These are phyloP conservation scores for Rutstroemia sp. DNA, from an alignment of 2,329 filamentous ascomycete genomes.

Conservation along the genomic window DNA sequence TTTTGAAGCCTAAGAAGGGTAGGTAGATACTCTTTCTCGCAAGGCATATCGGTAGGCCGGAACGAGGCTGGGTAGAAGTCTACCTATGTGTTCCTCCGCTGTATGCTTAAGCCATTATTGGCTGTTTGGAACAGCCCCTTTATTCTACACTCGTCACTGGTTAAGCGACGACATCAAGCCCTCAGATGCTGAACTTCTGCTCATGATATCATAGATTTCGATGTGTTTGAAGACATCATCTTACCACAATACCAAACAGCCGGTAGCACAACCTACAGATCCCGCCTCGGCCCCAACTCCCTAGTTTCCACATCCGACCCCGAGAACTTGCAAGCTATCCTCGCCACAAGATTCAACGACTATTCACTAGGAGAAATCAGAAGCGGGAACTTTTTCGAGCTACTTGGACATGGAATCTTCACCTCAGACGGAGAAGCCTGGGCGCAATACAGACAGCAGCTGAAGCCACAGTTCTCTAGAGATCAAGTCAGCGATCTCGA, in stretches of 20 bases:
- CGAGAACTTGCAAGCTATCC: conserved; percentile 28
- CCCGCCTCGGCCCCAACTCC: conserved; percentile 20
- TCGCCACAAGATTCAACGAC: conserved; percentile 30
- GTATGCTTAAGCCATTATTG: too few relatives aligned
- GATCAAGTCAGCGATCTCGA: conserved; percentile 30
- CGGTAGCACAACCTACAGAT: conserved; percentile 13
- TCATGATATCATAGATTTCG: conserved; percentile 14
- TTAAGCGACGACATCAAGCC: too few relatives aligned
- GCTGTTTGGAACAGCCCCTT: too few relatives aligned
- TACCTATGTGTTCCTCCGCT: too few relatives aligned
- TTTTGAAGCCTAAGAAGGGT: too few relatives aligned
- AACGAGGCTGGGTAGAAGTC: too few relatives aligned
- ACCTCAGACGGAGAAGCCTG: conserved; percentile 33
- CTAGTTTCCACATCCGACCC: conserved; percentile 38
- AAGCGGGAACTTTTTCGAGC: conserved; percentile 23
- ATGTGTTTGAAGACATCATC: conserved; percentile 21
- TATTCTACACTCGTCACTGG: too few relatives aligned
- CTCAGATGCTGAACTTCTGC: background rate
- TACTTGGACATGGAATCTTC: conserved; percentile 34
- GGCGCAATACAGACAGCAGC: conserved; percentile 32
- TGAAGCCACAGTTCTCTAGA: conserved; percentile 32
- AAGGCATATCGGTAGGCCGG: too few relatives aligned
- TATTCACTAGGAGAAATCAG: conserved; percentile 30
- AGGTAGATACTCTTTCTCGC: too few relatives aligned
- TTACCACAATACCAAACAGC: conserved; percentile 9